Evolutionary conservation across 2,329 filamentous ascomycete genomes (phyloP).

Genomic region (Aspergillus versicolor): DNA sequence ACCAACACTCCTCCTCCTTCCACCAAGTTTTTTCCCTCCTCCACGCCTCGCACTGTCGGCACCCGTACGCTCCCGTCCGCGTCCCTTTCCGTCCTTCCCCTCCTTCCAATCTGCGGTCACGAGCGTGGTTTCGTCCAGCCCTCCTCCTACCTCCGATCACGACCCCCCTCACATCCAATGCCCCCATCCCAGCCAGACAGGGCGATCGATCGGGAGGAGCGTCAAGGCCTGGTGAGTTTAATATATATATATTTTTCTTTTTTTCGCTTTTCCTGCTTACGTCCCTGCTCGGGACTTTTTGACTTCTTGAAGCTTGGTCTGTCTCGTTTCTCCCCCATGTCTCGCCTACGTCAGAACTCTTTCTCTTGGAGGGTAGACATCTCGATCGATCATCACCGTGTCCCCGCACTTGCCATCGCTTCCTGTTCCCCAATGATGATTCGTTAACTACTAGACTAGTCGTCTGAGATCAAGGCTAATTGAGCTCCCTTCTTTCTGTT

Average conservation of each 20-base stretch:
- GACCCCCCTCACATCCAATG: slow-evolving; percentile 41
- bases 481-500: slow-evolving; percentile 17
- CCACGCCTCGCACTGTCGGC: slow-evolving; percentile 3
- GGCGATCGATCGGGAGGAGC: slow-evolving; percentile 51
- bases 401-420: slow-evolving; percentile 3
- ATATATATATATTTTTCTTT: neutral
- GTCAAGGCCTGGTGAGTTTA: slow-evolving; percentile 47
- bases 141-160: slow-evolving; percentile 48
- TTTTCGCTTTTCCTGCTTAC: neutral
- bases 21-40: slow-evolving; percentile 5
- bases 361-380: neutral
- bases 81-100: slow-evolving; percentile 8
- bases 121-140: slow-evolving; percentile 49
- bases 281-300: neutral
- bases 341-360: slow-evolving; percentile 8
- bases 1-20: slow-evolving; percentile 1
- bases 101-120: slow-evolving; percentile 33
- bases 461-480: slow-evolving; percentile 26
- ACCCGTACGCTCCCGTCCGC: neutral
- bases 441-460: neutral
- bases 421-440: neutral
- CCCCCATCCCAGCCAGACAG: slow-evolving; percentile 42
- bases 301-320: slow-evolving; percentile 3
- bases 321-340: neutral
- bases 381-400: neutral